phyloP scores from a whole-genome alignment of 306 rosid species.

The Quercus mongolica region DNA sequence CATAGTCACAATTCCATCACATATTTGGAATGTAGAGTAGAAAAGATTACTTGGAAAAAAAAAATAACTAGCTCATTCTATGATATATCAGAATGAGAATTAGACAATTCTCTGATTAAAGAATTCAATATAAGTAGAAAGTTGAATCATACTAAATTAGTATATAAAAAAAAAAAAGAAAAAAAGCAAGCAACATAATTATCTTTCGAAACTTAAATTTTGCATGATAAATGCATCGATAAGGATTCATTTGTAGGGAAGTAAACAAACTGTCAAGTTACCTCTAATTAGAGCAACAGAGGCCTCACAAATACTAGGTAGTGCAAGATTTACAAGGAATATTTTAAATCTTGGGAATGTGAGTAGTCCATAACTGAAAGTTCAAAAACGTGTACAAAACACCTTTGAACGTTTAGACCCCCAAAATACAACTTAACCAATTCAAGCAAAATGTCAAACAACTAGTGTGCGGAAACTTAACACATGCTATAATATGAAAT shows the following conservation, averaged over 20 bases:
- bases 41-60: not conserved
- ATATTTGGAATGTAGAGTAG: not conserved
- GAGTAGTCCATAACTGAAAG: constrained; percentile 55
- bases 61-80: not conserved
- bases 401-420: too few species aligned
- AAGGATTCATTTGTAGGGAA: not conserved
- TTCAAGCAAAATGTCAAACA: too few species aligned
- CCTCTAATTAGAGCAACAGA: constrained; percentile 63
- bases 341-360: constrained; percentile 81
- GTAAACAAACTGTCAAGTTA: constrained; percentile 18
- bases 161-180: not conserved
- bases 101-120: not conserved
- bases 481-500: too few species aligned
- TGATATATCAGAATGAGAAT: not conserved
- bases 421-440: too few species aligned
- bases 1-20: not conserved
- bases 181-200: not conserved
- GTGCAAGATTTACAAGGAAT: constrained; percentile 67
- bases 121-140: not conserved
- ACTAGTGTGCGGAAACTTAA: too few species aligned
- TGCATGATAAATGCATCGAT: not conserved
- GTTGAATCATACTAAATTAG: not conserved
- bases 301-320: constrained; percentile 70
- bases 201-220: not conserved
- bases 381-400: too few species aligned